Evolutionary conservation across 805 yeast genomes (phyloP).

Genomic region (Priceomyces carsonii): DNA sequence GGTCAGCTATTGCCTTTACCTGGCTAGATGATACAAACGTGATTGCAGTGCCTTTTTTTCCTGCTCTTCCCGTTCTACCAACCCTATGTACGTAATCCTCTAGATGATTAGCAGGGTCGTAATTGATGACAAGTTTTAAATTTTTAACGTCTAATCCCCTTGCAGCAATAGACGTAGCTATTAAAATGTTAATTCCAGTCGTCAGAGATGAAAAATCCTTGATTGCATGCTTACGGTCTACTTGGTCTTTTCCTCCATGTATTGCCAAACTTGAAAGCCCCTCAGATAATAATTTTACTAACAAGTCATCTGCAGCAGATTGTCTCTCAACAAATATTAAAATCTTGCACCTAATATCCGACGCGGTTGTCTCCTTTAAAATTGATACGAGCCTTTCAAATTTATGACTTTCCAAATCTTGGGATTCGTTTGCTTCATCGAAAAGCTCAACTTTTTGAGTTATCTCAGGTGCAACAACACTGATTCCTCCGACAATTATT

Average conservation of each 20-base stretch:
- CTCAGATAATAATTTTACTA: constrained; percentile 50
- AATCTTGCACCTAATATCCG: constrained; percentile 46
- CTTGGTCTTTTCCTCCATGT: constrained; percentile 92
- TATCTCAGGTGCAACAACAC: constrained; percentile 80
- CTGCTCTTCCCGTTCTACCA: constrained; percentile 95
- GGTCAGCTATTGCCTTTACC: constrained; percentile 63
- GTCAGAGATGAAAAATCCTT: constrained; percentile 57
- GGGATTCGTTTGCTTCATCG: constrained; percentile 37
- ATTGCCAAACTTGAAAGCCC: constrained; percentile 66
- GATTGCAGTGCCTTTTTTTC: constrained; percentile 57
- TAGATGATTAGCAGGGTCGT: constrained; percentile 75
- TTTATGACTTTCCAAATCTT: constrained; percentile 43
- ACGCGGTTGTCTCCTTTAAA: constrained; percentile 47
- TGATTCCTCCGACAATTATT: constrained; percentile 76
- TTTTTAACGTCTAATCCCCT: constrained; percentile 93
- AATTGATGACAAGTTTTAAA: constrained; percentile 74
- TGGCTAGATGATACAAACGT: constrained; percentile 69
- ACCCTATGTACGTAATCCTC: constrained; percentile 97
- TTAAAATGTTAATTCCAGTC: constrained; percentile 61
- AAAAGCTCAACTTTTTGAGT: constrained; percentile 69
- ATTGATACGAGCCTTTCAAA: constrained; percentile 54
- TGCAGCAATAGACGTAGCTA: constrained; percentile 94
- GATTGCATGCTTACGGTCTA: constrained; percentile 76
- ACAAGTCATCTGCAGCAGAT: constrained; percentile 74
- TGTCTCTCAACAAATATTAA: constrained; percentile 89